These are phyloP conservation scores for Forsythia viridissima DNA, from an alignment of 257 asterid species.

Conservation along the genomic window DNA sequence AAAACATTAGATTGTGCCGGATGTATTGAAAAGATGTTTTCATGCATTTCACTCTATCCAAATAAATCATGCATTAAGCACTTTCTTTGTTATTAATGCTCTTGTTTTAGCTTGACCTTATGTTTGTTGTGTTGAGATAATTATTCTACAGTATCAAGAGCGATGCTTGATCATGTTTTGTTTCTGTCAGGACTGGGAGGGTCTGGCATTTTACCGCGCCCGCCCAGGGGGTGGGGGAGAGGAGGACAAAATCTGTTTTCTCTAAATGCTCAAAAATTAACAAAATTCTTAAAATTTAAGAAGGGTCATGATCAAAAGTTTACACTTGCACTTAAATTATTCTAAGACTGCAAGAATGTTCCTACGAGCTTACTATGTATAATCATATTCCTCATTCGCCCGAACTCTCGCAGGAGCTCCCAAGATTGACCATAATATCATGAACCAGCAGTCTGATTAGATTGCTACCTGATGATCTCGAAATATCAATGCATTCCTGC, in stretches of 20 bases:
- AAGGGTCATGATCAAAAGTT: constrained; percentile 26
- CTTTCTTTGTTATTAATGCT: neutral
- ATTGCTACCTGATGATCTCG: constrained; percentile 51
- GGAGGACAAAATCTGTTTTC: neutral
- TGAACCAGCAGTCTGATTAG: constrained; percentile 66
- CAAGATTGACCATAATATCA: constrained; percentile 64
- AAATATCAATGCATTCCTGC: constrained; percentile 65
- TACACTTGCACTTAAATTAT: constrained; percentile 42
- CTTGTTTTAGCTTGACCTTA: neutral
- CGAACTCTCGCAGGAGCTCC: constrained; percentile 89
- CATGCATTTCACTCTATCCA: neutral
- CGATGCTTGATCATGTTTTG: no score
- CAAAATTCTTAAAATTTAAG: constrained; percentile 21
- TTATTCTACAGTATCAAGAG: no score
- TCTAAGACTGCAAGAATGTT: constrained; percentile 48
- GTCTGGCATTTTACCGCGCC: no score
- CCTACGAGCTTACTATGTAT: constrained; percentile 41
- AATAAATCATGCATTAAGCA: no score
- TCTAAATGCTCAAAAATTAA: constrained; percentile 1
- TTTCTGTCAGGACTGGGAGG: no score
- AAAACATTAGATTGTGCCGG: neutral
- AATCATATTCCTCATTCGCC: constrained; percentile 46
- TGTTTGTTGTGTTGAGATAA: no score
- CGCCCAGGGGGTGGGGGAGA: no score
- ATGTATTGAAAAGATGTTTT: neutral